phyloP scores from a whole-genome alignment of 352 stramenopile genomes.

The Hyaloperonospora arabidopsidis region DNA sequence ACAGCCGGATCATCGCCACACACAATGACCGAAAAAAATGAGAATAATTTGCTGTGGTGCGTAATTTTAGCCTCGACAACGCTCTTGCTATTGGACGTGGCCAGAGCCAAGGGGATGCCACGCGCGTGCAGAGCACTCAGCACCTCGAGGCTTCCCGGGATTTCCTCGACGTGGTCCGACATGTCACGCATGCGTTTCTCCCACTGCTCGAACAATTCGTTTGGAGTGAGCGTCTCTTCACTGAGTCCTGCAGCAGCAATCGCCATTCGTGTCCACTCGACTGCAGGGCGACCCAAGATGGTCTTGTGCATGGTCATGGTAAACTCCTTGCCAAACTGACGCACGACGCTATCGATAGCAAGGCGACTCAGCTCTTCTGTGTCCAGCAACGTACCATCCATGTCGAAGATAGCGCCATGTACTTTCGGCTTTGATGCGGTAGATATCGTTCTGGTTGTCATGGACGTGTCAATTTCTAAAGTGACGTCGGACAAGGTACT shows the following conservation, averaged over 20 bases:
- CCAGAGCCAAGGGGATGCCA: conserved; percentile 56
- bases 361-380: conserved; percentile 66
- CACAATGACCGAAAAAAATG: conserved; percentile 64
- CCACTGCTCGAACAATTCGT: conserved; percentile 57
- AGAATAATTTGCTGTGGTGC: conserved; percentile 66
- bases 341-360: conserved; percentile 47
- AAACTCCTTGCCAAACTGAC: conserved; percentile 51
- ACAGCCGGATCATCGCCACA: conserved; percentile 69
- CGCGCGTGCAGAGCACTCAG: conserved; percentile 39
- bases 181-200: conserved; percentile 51
- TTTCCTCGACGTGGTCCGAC: conserved; percentile 41
- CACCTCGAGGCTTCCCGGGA: conserved; percentile 46
- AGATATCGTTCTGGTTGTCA: conserved; percentile 5
- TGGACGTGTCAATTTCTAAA: too few relatives aligned
- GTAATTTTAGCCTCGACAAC: conserved; percentile 62
- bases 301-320: conserved; percentile 60
- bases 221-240: conserved; percentile 38
- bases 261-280: conserved; percentile 69
- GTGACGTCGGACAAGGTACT: too few relatives aligned
- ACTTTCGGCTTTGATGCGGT: conserved; percentile 18
- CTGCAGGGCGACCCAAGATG: conserved; percentile 57
- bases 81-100: conserved; percentile 57
- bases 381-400: conserved; percentile 78
- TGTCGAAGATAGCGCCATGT: conserved; percentile 65
- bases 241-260: conserved; percentile 30